Percentiles rank a stretch among this genome's conserved stretches.
Conservation (phyloP, 345 rosid genomes). For the Dovyalis caffra region DNA sequence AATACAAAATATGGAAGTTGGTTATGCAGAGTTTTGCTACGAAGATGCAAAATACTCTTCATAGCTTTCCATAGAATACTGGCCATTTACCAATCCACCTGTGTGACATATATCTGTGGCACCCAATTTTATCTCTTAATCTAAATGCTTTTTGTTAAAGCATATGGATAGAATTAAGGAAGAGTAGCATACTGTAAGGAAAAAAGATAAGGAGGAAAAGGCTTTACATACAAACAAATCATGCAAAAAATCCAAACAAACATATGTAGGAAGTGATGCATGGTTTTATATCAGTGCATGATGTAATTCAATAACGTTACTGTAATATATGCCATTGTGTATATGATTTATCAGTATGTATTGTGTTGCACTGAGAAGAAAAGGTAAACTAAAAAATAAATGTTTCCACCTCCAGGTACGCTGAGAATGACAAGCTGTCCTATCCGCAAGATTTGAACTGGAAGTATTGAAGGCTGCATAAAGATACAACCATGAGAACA, state of each 20-base stretch:
- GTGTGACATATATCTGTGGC: too few relatives aligned
- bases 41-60: slow-evolving; percentile 1
- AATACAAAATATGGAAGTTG: background rate
- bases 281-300: too few relatives aligned
- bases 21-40: background rate
- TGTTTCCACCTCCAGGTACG: slow-evolving; percentile 80
- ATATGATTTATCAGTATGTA: too few relatives aligned
- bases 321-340: too few relatives aligned
- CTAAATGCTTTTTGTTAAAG: background rate
- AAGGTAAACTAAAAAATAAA: slow-evolving; percentile 1
- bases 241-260: too few relatives aligned
- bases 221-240: too few relatives aligned
- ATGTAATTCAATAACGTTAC: too few relatives aligned
- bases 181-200: background rate
- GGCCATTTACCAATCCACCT: background rate
- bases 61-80: background rate
- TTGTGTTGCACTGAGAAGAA: too few relatives aligned
- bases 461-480: slow-evolving; percentile 90
- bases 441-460: slow-evolving; percentile 72
- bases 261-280: too few relatives aligned
- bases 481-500: slow-evolving; percentile 1
- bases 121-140: background rate
- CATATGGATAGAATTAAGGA: background rate
- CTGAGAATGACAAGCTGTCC: slow-evolving; percentile 88
- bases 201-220: background rate